phyloP scores from a whole-genome alignment of 768 basidiomycete genomes.

The Cystobasidium onofrii region DNA sequence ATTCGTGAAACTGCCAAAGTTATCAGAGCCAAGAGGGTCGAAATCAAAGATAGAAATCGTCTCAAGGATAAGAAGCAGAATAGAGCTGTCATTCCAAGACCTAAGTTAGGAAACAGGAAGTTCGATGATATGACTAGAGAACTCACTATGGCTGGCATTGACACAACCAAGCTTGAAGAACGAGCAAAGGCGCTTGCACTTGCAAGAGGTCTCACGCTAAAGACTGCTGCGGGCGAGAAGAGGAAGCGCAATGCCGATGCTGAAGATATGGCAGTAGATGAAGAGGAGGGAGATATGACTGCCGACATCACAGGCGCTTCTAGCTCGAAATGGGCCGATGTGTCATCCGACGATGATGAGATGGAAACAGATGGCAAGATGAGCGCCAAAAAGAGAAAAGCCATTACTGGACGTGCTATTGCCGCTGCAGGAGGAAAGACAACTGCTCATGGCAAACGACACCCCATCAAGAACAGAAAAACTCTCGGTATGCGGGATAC shows the following conservation, averaged over 20 bases:
- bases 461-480: conserved; percentile 34
- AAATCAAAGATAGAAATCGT: conserved; percentile 49
- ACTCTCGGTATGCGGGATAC: conserved; percentile 29
- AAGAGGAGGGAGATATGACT: conserved; percentile 35
- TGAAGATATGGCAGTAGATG: conserved; percentile 48
- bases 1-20: conserved; percentile 58
- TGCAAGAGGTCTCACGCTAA: conserved; percentile 48
- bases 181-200: conserved; percentile 79
- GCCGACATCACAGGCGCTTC: conserved; percentile 1
- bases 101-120: conserved; percentile 53
- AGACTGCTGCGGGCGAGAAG: conserved; percentile 56
- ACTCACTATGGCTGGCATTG: conserved; percentile 77
- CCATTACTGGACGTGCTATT: conserved; percentile 25
- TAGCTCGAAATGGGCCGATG: conserved; percentile 18
- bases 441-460: conserved; percentile 37
- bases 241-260: conserved; percentile 53
- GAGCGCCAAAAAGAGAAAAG: conserved; percentile 37
- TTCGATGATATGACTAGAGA: conserved; percentile 66
- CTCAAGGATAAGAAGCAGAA: conserved; percentile 82
- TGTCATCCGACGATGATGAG: conserved; percentile 42
- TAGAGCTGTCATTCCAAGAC: conserved; percentile 62
- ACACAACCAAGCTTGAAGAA: conserved; percentile 77
- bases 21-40: conserved; percentile 54
- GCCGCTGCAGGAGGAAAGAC: conserved; percentile 23
- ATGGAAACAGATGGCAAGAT: conserved; percentile 43